A percentile compares a stretch with the other conserved stretches of the same genome.
These are phyloP conservation scores for Phanerochaete sordida DNA, from an alignment of 768 basidiomycete species.

Conservation along the genomic window DNA sequence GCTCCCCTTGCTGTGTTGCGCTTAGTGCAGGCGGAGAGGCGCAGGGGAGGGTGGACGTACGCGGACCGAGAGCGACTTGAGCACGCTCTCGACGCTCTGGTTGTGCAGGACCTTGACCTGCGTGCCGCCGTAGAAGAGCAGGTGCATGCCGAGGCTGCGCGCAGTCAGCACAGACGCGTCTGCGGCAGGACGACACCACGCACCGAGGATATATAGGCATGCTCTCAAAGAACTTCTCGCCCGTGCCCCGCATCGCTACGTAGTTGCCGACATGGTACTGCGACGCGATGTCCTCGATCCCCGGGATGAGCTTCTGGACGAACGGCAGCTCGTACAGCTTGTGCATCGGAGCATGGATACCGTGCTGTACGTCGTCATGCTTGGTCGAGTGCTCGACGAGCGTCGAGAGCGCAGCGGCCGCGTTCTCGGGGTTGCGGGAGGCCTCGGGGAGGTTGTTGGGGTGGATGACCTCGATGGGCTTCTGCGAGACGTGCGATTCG, in stretches of 20 bases:
- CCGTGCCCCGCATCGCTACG: slow-evolving; percentile 44
- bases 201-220: slow-evolving; percentile 70
- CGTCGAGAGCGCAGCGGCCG: slow-evolving; percentile 30
- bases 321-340: slow-evolving; percentile 26
- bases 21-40: neutral
- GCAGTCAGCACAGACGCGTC: neutral
- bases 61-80: slow-evolving; percentile 53
- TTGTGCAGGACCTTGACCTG: slow-evolving; percentile 47
- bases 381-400: slow-evolving; percentile 35
- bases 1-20: slow-evolving; percentile 48
- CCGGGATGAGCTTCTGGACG: slow-evolving; percentile 49
- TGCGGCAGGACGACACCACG: slow-evolving; percentile 5
- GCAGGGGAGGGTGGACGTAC: slow-evolving; percentile 22
- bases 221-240: slow-evolving; percentile 59
- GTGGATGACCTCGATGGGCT: slow-evolving; percentile 27
- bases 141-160: slow-evolving; percentile 64
- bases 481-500: slow-evolving; percentile 11
- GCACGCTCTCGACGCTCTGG: slow-evolving; percentile 43
- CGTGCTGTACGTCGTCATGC: slow-evolving; percentile 21
- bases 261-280: slow-evolving; percentile 59
- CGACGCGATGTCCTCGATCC: slow-evolving; percentile 49
- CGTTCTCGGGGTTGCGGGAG: slow-evolving; percentile 12
- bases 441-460: slow-evolving; percentile 33
- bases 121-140: slow-evolving; percentile 60
- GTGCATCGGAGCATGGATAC: slow-evolving; percentile 34